Evolutionary conservation across 2,329 filamentous ascomycete genomes (phyloP).

Genomic region (Aspergillus proliferans): DNA sequence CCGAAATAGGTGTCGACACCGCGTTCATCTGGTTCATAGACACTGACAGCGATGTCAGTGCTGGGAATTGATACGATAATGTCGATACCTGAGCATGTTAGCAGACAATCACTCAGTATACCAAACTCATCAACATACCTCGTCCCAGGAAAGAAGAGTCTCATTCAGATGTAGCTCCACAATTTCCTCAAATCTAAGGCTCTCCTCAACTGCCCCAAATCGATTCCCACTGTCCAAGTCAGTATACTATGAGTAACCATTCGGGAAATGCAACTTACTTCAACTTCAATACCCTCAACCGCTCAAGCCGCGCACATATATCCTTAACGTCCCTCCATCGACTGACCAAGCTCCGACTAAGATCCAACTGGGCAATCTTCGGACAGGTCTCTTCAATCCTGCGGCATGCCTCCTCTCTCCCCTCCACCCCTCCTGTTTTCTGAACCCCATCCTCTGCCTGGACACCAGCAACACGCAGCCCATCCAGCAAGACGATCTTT

Average conservation of each 20-base stretch:
- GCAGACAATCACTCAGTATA: constrained; percentile 3
- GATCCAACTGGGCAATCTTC: constrained; percentile 65
- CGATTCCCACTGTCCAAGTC: constrained; percentile 62
- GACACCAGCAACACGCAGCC: constrained; percentile 53
- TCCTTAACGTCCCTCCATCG: constrained; percentile 59
- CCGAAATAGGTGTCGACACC: constrained; percentile 23
- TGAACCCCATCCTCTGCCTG: constrained; percentile 13
- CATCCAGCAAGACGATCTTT: constrained; percentile 75
- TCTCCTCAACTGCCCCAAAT: constrained; percentile 38
- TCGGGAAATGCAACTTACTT: constrained; percentile 50
- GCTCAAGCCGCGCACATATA: constrained; percentile 65
- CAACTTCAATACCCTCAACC: constrained; percentile 60
- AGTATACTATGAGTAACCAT: background rate
- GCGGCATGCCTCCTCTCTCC: constrained; percentile 22
- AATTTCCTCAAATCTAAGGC: constrained; percentile 46
- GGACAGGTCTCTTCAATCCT: constrained; percentile 54
- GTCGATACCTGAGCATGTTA: constrained; percentile 27
- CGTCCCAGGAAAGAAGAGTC: constrained; percentile 60
- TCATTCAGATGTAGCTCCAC: constrained; percentile 61
- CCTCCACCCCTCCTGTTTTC: constrained; percentile 5
- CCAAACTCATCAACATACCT: constrained; percentile 43
- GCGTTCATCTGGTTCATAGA: constrained; percentile 33
- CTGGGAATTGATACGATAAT: constrained; percentile 29
- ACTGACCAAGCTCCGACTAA: constrained; percentile 78
- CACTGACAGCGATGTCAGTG: constrained; percentile 26